Evolutionary conservation across 169 alveolate genomes (phyloP).

Genomic region (Plasmodium blacklocki): DNA sequence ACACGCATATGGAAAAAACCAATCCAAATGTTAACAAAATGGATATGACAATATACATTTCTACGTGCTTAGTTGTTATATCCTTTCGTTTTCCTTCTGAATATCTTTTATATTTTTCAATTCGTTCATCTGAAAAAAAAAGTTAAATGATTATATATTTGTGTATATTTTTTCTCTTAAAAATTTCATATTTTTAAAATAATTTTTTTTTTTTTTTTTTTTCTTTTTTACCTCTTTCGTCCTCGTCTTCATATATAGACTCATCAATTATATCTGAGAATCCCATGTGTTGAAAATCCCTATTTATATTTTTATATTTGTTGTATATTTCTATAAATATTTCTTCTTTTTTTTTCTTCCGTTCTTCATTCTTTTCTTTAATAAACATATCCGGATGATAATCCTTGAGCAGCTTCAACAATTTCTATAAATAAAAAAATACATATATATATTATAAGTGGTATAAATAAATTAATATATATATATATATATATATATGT

Average conservation of each 20-base stretch:
- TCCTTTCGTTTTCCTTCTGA: constrained; percentile 66
- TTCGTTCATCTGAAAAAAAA: constrained; percentile 32
- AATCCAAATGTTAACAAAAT: constrained; percentile 25
- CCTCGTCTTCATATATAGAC: constrained; percentile 37
- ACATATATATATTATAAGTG: not conserved
- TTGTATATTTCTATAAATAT: constrained; percentile 29
- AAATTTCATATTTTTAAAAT: too few relatives aligned
- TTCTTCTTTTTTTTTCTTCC: constrained; percentile 58
- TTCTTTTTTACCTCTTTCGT: constrained; percentile 31
- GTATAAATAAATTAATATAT: not conserved
- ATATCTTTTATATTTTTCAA: constrained; percentile 42
- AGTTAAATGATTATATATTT: not conserved
- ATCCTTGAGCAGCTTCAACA: constrained; percentile 24
- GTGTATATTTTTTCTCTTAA: too few relatives aligned
- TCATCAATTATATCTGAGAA: constrained; percentile 35
- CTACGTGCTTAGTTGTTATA: constrained; percentile 8
- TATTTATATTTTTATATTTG: constrained; percentile 21
- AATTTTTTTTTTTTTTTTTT: constrained; percentile 20
- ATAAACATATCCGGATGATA: constrained; percentile 52
- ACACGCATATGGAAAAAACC: constrained; percentile 38
- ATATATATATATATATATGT: not conserved
- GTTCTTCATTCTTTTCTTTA: constrained; percentile 44
- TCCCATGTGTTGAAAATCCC: constrained; percentile 20
- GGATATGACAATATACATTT: constrained; percentile 19
- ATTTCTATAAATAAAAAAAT: constrained; percentile 16